These are phyloP conservation scores for Penicillium nordicum DNA, from an alignment of 2,329 filamentous ascomycete genomes.

Conservation along the genomic window DNA sequence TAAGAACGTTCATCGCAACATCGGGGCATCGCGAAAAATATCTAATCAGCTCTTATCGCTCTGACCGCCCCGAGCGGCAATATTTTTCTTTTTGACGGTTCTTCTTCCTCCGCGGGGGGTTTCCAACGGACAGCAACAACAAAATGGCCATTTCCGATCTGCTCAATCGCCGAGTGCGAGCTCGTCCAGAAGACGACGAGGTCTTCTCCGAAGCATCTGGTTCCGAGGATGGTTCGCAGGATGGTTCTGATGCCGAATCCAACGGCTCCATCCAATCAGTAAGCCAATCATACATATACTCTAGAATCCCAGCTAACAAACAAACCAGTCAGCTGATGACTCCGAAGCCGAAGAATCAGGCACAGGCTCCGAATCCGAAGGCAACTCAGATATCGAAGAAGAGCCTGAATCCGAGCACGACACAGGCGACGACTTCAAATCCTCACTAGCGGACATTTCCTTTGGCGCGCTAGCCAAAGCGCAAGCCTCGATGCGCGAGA, in stretches of 20 bases:
- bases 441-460: conserved; percentile 61
- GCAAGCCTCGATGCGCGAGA: conserved; percentile 62
- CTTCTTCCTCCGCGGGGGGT: conserved; percentile 8
- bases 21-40: conserved; percentile 14
- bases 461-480: conserved; percentile 90
- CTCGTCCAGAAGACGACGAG: conserved; percentile 42
- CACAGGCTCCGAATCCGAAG: conserved; percentile 37
- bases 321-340: neutral
- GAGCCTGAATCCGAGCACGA: conserved; percentile 25
- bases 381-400: conserved; percentile 34
- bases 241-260: conserved; percentile 17
- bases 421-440: conserved; percentile 34
- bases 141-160: conserved; percentile 38
- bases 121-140: conserved; percentile 6
- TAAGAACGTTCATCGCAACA: neutral
- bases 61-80: conserved; percentile 28
- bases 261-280: conserved; percentile 19
- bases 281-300: neutral
- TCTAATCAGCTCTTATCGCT: conserved; percentile 20
- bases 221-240: conserved; percentile 21
- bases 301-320: neutral
- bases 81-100: conserved; percentile 23
- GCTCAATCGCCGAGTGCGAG: conserved; percentile 44
- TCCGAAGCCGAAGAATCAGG: conserved; percentile 14
- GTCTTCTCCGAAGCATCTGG: conserved; percentile 29